phyloP scores from a whole-genome alignment of 2,329 filamentous ascomycete genomes.

The Cercospora sp. region DNA sequence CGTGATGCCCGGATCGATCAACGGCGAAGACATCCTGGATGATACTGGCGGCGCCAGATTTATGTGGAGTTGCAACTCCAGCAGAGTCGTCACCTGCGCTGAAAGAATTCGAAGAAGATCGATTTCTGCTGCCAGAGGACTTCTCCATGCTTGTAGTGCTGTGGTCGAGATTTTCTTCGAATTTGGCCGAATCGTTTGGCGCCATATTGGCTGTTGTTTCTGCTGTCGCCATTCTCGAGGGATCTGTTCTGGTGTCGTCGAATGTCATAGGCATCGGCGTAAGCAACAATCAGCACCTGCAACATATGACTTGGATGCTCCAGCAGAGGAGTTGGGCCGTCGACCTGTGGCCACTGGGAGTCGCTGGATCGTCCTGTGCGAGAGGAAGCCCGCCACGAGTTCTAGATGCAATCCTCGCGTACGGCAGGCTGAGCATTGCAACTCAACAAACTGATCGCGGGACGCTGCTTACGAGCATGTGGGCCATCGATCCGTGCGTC shows the following conservation, averaged over 20 bases:
- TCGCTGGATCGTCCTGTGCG: background rate
- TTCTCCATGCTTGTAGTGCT: background rate
- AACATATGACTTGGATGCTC: background rate
- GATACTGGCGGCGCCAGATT: background rate
- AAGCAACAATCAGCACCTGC: background rate
- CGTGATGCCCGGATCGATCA: conserved; percentile 19
- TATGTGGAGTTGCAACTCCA: background rate
- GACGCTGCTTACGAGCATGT: background rate
- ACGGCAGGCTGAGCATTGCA: background rate
- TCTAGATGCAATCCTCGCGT: background rate
- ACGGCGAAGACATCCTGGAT: background rate
- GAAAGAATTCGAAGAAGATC: background rate
- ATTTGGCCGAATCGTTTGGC: background rate
- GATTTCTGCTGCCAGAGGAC: background rate
- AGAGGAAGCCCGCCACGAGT: background rate
- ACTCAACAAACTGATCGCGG: background rate
- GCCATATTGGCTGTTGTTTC: background rate
- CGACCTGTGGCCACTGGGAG: background rate
- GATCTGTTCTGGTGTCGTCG: background rate
- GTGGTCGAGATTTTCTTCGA: background rate
- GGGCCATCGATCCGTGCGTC: background rate
- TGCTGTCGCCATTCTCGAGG: background rate
- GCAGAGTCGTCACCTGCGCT: background rate
- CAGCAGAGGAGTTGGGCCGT: background rate
- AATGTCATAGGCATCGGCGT: background rate